Percentiles rank a stretch among this genome's conserved stretches.
These are phyloP conservation scores for Chenopodium album DNA, from an alignment of 148 eudicot genomes.

Conservation along the genomic window DNA sequence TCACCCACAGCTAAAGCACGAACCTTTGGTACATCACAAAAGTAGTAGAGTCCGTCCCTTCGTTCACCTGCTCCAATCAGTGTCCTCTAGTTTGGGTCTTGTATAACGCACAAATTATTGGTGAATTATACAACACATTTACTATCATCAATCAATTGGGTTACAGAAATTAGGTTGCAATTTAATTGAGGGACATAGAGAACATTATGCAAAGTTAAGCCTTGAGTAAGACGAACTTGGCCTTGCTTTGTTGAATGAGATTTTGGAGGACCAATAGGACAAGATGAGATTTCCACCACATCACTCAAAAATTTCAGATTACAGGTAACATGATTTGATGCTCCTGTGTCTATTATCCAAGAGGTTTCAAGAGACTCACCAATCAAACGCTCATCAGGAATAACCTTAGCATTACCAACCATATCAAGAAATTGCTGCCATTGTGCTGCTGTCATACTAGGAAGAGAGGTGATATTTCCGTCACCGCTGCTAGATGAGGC, in stretches of 20 bases:
- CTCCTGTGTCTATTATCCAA: conserved; percentile 1
- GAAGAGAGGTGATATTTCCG: too few relatives aligned
- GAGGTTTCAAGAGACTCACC: background rate
- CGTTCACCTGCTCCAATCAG: background rate
- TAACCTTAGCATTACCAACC: too few relatives aligned
- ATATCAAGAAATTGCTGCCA: too few relatives aligned
- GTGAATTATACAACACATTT: background rate
- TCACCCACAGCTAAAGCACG: too few relatives aligned
- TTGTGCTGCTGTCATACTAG: too few relatives aligned
- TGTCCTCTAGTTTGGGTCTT: background rate
- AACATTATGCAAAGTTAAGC: background rate
- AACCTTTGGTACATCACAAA: too few relatives aligned
- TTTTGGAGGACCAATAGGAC: background rate
- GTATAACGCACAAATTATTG: background rate
- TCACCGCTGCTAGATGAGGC: too few relatives aligned
- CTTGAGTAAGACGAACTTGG: too few relatives aligned
- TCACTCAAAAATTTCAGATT: too few relatives aligned
- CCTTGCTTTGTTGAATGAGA: background rate
- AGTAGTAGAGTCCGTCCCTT: too few relatives aligned
- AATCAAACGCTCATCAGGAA: background rate
- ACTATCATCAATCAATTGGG: background rate
- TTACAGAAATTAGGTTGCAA: background rate
- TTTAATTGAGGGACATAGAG: background rate
- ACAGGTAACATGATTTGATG: background rate
- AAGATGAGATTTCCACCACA: background rate